Conservation (phyloP, 208 protist species). For the Trypanosoma mega region DNA sequence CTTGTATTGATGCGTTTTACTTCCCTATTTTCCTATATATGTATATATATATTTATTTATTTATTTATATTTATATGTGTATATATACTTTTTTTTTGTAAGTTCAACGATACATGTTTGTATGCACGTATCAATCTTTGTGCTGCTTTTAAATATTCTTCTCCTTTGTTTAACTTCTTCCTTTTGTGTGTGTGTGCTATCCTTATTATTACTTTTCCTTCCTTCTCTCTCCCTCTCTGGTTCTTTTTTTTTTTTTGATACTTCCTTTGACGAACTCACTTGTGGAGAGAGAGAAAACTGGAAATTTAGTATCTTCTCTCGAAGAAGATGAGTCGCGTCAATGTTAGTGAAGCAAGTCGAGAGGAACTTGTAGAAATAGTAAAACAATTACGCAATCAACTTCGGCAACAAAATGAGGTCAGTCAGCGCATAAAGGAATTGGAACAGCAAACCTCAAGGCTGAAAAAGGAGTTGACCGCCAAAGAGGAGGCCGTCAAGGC, state of each 20-base stretch:
- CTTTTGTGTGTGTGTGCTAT: not conserved
- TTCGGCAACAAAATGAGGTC: conserved; percentile 25
- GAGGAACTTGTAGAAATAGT: conserved; percentile 70
- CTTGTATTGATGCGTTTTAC: too few relatives aligned
- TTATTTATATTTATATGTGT: too few relatives aligned
- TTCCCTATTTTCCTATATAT: too few relatives aligned
- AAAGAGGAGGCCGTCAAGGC: conserved; percentile 57
- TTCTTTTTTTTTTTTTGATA: not conserved
- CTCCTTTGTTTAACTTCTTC: too few relatives aligned
- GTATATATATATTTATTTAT: too few relatives aligned
- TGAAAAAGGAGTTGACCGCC: conserved; percentile 47
- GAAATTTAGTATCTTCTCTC: not conserved
- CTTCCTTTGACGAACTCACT: not conserved
- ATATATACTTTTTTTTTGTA: not conserved
- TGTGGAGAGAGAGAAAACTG: not conserved
- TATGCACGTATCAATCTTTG: not conserved
- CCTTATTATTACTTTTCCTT: not conserved
- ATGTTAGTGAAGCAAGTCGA: conserved; percentile 20
- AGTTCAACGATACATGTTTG: not conserved
- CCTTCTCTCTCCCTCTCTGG: not conserved
- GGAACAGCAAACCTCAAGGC: conserved; percentile 36
- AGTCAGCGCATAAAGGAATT: conserved; percentile 31
- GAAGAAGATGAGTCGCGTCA: conserved; percentile 15
- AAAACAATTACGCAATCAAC: conserved; percentile 40
- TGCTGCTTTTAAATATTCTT: too few relatives aligned